Evolutionary conservation across 2,329 filamentous ascomycete genomes (phyloP).

Genomic region (Penicillium sp.): DNA sequence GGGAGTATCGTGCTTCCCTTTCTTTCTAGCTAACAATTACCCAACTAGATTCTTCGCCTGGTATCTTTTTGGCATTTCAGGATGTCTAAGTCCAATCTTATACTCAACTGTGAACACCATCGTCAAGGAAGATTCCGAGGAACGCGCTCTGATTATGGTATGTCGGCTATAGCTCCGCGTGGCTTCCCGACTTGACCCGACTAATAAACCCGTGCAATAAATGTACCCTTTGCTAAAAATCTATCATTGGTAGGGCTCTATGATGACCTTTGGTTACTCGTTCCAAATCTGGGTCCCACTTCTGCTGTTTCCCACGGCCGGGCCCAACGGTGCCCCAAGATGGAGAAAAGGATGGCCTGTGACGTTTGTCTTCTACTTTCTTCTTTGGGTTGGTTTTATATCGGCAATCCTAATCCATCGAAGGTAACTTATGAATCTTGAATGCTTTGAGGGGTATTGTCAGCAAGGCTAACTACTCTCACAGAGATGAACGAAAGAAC

Average conservation of each 20-base stretch:
- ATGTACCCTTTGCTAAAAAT: too few species aligned
- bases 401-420: conserved; percentile 23
- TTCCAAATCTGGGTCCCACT: conserved; percentile 53
- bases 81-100: conserved; percentile 48
- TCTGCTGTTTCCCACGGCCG: conserved; percentile 49
- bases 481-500: conserved; percentile 13
- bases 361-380: conserved; percentile 51
- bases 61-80: conserved; percentile 47
- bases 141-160: conserved; percentile 43
- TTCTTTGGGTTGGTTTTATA: conserved; percentile 46
- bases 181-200: too few species aligned
- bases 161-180: too few species aligned
- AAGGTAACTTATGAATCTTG: conserved; percentile 10
- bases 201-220: neutral
- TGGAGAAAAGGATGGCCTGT: conserved; percentile 57
- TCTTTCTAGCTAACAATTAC: neutral
- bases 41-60: conserved; percentile 44
- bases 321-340: conserved; percentile 47
- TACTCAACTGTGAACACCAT: conserved; percentile 52
- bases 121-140: conserved; percentile 45
- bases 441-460: neutral
- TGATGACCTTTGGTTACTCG: conserved; percentile 54
- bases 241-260: conserved; percentile 38
- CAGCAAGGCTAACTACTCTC: neutral
- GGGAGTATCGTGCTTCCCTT: too few species aligned